phyloP scores from a whole-genome alignment of 2,329 filamentous ascomycete genomes.

The Penicillium sp. region DNA sequence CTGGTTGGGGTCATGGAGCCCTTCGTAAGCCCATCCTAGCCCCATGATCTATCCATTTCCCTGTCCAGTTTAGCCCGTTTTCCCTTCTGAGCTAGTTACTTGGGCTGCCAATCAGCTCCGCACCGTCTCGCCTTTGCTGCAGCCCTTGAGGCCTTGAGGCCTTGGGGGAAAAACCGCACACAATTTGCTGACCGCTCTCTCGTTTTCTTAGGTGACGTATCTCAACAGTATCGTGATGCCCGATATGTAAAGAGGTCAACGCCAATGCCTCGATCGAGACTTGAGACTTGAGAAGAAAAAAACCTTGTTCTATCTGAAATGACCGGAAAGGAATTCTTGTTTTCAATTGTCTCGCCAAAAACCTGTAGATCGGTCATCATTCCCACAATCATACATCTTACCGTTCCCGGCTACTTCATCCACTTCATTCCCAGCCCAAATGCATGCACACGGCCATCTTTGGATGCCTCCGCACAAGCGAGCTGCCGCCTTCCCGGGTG shows the following conservation, averaged over 20 bases:
- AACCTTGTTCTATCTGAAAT: not conserved
- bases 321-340: not conserved
- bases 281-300: not conserved
- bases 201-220: slow-evolving; percentile 59
- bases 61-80: slow-evolving; percentile 17
- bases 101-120: slow-evolving; percentile 16
- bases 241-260: slow-evolving; percentile 44
- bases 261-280: not conserved
- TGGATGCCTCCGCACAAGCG: not conserved
- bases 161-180: not conserved
- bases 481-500: not conserved
- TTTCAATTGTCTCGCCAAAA: not conserved
- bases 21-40: slow-evolving; percentile 62
- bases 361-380: not conserved
- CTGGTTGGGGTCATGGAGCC: slow-evolving; percentile 68
- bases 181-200: slow-evolving; percentile 25
- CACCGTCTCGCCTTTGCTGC: slow-evolving; percentile 4
- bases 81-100: slow-evolving; percentile 25
- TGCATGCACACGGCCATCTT: not conserved
- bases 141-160: not conserved
- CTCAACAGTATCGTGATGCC: slow-evolving; percentile 73
- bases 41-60: slow-evolving; percentile 11
- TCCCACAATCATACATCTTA: not conserved
- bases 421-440: not conserved
- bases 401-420: not conserved